Percentiles rank a stretch among this genome's conserved stretches.
Evolutionary conservation across 139 green algal genomes (phyloP).

Genomic region (Coelastrella sp.): DNA sequence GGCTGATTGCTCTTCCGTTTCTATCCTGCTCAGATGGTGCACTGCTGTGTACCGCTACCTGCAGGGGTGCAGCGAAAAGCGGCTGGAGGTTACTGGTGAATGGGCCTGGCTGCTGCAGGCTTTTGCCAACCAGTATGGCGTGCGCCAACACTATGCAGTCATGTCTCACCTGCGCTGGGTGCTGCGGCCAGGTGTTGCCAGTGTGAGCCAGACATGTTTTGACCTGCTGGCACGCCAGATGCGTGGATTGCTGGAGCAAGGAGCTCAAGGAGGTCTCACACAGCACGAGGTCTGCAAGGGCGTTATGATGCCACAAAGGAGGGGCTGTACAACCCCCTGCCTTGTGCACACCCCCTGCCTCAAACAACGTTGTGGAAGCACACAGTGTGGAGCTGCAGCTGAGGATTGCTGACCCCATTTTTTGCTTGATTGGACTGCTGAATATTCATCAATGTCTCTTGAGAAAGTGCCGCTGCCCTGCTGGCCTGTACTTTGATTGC

Average conservation of each 20-base stretch:
- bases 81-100: conserved; percentile 50
- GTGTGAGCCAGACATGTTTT: conserved; percentile 55
- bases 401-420: no score
- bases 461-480: not conserved
- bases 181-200: conserved; percentile 57
- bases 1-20: not conserved
- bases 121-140: conserved; percentile 56
- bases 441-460: no score
- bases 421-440: no score
- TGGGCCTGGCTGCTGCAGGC: conserved; percentile 59
- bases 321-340: no score
- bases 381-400: no score
- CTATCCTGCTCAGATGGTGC: no score
- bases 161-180: conserved; percentile 64
- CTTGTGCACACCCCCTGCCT: no score
- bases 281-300: conserved; percentile 40
- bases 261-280: conserved; percentile 33
- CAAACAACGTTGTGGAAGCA: no score
- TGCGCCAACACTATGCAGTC: conserved; percentile 52
- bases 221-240: conserved; percentile 49
- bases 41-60: not conserved
- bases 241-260: conserved; percentile 54
- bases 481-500: not conserved
- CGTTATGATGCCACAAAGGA: not conserved
- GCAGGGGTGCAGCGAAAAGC: conserved; percentile 40